Percentiles rank a stretch among this genome's conserved stretches.
Conservation (phyloP, 176 grass and related monocot genomes). For the Eremochloa ophiuroides region DNA sequence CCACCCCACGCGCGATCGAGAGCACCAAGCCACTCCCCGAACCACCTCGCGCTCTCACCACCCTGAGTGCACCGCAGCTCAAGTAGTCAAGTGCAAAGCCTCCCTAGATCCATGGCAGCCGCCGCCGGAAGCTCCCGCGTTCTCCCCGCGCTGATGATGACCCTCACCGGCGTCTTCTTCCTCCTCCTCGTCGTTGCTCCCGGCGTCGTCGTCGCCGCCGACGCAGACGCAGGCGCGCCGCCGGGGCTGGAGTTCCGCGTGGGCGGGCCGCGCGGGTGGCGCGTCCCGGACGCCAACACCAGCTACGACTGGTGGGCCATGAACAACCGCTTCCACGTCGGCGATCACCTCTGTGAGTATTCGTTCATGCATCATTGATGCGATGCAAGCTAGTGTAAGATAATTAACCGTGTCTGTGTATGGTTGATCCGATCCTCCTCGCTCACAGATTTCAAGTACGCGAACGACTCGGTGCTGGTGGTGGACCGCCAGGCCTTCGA, state of each 20-base stretch:
- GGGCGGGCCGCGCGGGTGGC: constrained; percentile 62
- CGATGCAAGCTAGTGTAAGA: background rate
- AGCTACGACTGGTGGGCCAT: constrained; percentile 67
- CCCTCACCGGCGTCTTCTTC: background rate
- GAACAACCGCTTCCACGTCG: constrained; percentile 70
- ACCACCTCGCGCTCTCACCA: background rate
- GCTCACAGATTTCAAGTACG: constrained; percentile 70
- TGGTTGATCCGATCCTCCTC: background rate
- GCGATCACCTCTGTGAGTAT: constrained; percentile 62
- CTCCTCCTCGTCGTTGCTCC: constrained; percentile 7
- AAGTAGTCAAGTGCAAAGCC: too few relatives aligned
- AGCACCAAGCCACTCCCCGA: background rate
- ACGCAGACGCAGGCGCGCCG: background rate
- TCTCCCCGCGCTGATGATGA: background rate
- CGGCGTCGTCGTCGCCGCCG: background rate
- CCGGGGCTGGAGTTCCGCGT: constrained; percentile 45
- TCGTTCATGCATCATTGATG: background rate
- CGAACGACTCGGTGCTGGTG: constrained; percentile 60
- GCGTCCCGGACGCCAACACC: constrained; percentile 41
- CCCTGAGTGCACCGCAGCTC: background rate
- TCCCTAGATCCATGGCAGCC: constrained; percentile 10
- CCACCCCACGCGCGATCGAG: background rate
- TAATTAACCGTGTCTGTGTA: background rate
- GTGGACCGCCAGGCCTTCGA: constrained; percentile 49
- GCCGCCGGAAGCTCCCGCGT: background rate